Percentiles rank a stretch among this genome's conserved stretches.
Evolutionary conservation across 2,329 filamentous ascomycete species (phyloP).

Genomic region (Neurospora sp.): DNA sequence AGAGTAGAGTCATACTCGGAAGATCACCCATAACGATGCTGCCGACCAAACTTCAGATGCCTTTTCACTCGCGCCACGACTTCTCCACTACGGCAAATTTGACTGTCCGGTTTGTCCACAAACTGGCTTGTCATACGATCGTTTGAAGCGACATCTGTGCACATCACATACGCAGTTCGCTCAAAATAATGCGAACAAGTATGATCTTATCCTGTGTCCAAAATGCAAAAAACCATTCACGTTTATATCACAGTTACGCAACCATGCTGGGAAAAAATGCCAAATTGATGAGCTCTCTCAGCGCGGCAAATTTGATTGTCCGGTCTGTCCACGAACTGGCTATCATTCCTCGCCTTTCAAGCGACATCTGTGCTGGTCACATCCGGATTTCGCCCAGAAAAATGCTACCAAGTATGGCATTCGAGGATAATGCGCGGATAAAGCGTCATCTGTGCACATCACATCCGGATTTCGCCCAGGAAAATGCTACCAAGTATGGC

Average conservation of each 20-base stretch:
- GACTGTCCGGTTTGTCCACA: neutral
- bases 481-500: neutral
- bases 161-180: neutral
- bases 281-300: no score
- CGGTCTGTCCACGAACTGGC: no score
- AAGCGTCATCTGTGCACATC: no score
- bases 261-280: no score
- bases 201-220: no score
- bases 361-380: neutral
- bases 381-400: neutral
- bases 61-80: neutral
- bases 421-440: no score
- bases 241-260: no score
- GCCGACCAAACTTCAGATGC: neutral
- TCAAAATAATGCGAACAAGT: neutral
- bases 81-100: neutral
- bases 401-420: neutral
- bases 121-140: neutral
- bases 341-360: no score
- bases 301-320: no score
- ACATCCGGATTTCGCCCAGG: neutral
- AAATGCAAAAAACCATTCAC: no score
- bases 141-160: neutral
- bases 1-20: constrained; percentile 12
- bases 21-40: neutral